Percentiles rank a stretch among this genome's conserved stretches.
These are phyloP conservation scores for Phaeophleospora eucalypticola DNA, from an alignment of 2,329 filamentous ascomycete species.

Conservation along the genomic window DNA sequence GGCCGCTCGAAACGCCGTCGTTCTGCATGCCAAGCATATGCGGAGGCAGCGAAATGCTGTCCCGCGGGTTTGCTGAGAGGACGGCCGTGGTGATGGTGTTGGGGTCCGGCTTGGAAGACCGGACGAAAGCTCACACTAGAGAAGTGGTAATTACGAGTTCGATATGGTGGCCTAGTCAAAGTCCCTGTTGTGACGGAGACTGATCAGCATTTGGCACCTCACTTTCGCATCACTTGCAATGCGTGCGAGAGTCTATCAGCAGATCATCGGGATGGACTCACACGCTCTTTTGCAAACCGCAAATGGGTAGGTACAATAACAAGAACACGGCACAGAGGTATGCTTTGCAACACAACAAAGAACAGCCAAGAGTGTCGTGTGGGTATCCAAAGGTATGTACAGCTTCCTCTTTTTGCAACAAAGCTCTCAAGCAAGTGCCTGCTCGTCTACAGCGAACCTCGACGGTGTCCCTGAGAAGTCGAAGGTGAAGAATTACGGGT, in stretches of 20 bases:
- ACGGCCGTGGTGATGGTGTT: constrained; percentile 66
- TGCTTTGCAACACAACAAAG: constrained; percentile 6
- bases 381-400: constrained; percentile 20
- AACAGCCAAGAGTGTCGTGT: constrained; percentile 9
- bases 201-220: constrained; percentile 8
- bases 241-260: neutral
- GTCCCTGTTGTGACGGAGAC: constrained; percentile 11
- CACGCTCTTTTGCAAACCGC: constrained; percentile 9
- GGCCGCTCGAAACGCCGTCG: constrained; percentile 61
- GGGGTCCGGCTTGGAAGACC: constrained; percentile 22
- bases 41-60: constrained; percentile 77
- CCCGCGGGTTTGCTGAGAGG: constrained; percentile 71
- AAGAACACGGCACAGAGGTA: constrained; percentile 11
- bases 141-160: constrained; percentile 11
- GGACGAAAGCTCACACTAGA: constrained; percentile 12
- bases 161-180: constrained; percentile 11
- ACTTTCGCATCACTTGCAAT: neutral
- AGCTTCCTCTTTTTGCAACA: constrained; percentile 16
- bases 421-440: neutral
- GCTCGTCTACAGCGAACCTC: constrained; percentile 1
- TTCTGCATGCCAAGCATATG: constrained; percentile 91
- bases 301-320: constrained; percentile 8
- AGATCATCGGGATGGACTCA: constrained; percentile 7
- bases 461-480: constrained; percentile 8
- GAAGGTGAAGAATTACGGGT: constrained; percentile 10